A percentile compares a stretch with the other conserved stretches of the same genome.
Conservation (phyloP, 2,329 filamentous ascomycete species). For the Seiridium cupressi region DNA sequence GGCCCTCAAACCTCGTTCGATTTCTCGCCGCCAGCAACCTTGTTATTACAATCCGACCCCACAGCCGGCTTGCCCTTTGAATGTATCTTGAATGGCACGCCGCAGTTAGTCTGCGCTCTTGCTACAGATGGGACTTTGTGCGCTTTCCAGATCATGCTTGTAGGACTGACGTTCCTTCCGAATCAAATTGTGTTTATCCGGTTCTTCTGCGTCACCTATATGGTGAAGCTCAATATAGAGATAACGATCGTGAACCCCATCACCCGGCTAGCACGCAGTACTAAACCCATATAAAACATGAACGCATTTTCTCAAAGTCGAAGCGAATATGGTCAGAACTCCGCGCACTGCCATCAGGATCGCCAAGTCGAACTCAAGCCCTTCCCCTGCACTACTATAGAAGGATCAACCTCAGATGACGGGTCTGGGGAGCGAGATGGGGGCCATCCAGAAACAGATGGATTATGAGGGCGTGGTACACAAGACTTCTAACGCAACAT, state of each 20-base stretch:
- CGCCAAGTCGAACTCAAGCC: background rate
- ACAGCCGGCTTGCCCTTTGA: too few species aligned
- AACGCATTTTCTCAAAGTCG: background rate
- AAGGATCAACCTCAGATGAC: background rate
- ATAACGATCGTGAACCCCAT: slow-evolving; percentile 15
- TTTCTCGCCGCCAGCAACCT: too few species aligned
- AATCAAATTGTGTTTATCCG: slow-evolving; percentile 14
- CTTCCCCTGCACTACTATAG: background rate
- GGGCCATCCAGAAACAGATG: background rate
- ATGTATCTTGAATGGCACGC: too few species aligned
- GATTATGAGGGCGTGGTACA: background rate
- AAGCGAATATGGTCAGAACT: background rate
- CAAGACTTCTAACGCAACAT: too few species aligned
- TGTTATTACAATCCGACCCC: too few species aligned
- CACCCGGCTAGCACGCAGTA: background rate
- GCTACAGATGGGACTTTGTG: too few species aligned
- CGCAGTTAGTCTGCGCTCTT: too few species aligned
- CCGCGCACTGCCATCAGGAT: background rate
- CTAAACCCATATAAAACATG: background rate
- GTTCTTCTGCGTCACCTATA: slow-evolving; percentile 17
- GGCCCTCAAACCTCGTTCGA: too few species aligned
- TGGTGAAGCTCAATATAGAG: slow-evolving; percentile 20
- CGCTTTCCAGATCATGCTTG: slow-evolving; percentile 15
- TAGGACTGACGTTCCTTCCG: slow-evolving; percentile 15
- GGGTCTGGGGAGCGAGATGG: background rate